Base-by-base conservation (phyloP, 805 yeast species). In the Saccharomycopsis javanensis region DNA sequence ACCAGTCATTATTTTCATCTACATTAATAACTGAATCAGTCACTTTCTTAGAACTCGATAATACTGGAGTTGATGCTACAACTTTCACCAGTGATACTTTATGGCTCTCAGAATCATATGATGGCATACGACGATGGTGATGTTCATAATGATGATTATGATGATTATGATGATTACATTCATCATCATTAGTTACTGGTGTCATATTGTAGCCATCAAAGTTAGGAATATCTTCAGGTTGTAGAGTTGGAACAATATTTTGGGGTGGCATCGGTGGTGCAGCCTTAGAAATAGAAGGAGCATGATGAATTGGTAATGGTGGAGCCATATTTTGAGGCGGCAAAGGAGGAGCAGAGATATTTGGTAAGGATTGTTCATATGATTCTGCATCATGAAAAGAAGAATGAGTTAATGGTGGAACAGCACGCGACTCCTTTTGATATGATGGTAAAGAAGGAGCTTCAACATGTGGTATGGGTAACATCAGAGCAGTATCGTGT, bases 1-100 rank as follows among this genome's bases (percentile, higher is more conserved):
- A 88, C 97, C 97, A 90, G 16, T 66, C 67, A 25, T 71, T 68
- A 4, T 67, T 69, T 18, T 72, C 65, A 46, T 68, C 71, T 20
- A 73, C 62, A 18, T 68, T 70, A 46, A 54, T 55, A 16, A 58
- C 60, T 50, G 45, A 1, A 60, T 33, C 20, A 55, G 34, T 5
- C 10, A 38, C 48, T 2, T 30, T 38, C 3, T 20, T 10, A 11
- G 46, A 15, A 20, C 28, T 23, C 2, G 15, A 20, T 28, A 42
- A 42, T 18, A 20, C 13, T 33, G 42, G 48, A 18, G 25, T 18
- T 20, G 48, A 8, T 20, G 23, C n/a, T 20, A 5, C 23, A 23
- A 28, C 11, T 6, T 15, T n/a, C 16, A 25, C 6, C 5, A 18
- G 20, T 20, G 25, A 8, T 6, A n/a, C 15, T 10, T 42, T 5